Percentiles rank a stretch among this genome's conserved stretches.
phyloP scores from a whole-genome alignment of 148 eudicot genomes.

The Bassia scoparia region DNA sequence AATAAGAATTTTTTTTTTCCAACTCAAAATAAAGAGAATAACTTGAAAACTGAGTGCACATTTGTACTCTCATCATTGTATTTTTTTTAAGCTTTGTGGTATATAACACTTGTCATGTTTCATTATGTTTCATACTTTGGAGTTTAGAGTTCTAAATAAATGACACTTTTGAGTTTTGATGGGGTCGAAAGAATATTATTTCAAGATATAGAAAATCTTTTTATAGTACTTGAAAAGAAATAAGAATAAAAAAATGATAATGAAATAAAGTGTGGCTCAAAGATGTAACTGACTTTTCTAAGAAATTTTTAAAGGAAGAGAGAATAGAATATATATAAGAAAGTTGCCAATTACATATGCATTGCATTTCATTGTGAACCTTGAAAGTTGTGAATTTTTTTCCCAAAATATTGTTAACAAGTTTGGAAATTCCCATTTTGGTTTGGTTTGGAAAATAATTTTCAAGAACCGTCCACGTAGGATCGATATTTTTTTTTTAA shows the following conservation, averaged over 20 bases:
- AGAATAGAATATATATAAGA: neutral
- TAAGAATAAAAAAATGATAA: neutral
- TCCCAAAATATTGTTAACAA: too few species aligned
- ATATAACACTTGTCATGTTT: neutral
- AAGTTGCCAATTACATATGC: conserved; percentile 1
- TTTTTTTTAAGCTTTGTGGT: neutral
- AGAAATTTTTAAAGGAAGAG: neutral
- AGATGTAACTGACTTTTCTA: conserved; percentile 5
- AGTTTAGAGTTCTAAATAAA: neutral
- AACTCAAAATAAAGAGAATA: too few species aligned
- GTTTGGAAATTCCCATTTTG: too few species aligned
- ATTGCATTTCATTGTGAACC: neutral
- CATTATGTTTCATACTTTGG: neutral
- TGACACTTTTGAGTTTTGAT: neutral
- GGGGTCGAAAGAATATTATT: conserved; percentile 11
- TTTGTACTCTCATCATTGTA: too few species aligned
- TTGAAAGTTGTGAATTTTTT: too few species aligned
- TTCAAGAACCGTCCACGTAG: too few species aligned
- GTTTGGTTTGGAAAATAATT: too few species aligned
- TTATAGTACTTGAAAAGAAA: conserved; percentile 10
- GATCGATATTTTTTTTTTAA: too few species aligned
- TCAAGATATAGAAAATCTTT: conserved; percentile 1
- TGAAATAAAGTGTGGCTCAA: neutral
- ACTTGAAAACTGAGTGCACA: too few species aligned
- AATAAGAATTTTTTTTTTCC: too few species aligned